Evolutionary conservation across 495 filamentous ascomycete genomes (phyloP), one percentile per base, ranked within the genome.

Genomic region (Aspergillus saccharolyticus): DNA sequence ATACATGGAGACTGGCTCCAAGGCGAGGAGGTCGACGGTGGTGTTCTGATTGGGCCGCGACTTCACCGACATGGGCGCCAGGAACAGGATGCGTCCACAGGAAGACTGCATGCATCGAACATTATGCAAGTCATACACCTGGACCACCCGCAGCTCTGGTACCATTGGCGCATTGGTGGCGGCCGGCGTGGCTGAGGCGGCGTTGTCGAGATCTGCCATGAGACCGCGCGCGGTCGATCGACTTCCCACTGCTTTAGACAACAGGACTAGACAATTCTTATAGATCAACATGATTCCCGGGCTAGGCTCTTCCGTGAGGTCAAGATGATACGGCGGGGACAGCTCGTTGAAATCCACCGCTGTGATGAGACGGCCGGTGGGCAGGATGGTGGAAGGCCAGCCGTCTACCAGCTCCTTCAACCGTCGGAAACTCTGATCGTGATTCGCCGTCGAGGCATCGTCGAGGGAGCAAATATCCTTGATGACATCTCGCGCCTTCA

Each of bases 381-480:
- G 87, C 48, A 85, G 80, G 17, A 89, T 78, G 17, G 84, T 80
- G 2, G 76, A 67, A 3, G 95, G 91, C 95, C 94, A 97, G 44
- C 78, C 83, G 62, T 88, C 82, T 14, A 96, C 83, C 59, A 93
- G 78, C 39, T 86, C 84, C 53, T 85, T 85, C 2, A 96, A 71
- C 15, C 88, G 84, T 59, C 84, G 85, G 15, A 88, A 79, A 49
- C 89, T 77, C 63, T 88, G 84, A 3, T 83, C 80, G 54, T 89
- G 85, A 58, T 89, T 85, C 0, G 81, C 80, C 21, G 82, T 70
- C 2, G 75, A 70, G 0, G 83, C 76, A 24, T 83, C 83, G 59
- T 96, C 90, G 53, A 96, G 81, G 18, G 92, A 91, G 68, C 94
- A 99, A 42, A 99, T 97, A 33, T 94, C 91, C 17, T 91, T 89